These are phyloP conservation scores for Cytospora chrysosperma DNA, from an alignment of 2,329 filamentous ascomycete species.

Conservation along the genomic window DNA sequence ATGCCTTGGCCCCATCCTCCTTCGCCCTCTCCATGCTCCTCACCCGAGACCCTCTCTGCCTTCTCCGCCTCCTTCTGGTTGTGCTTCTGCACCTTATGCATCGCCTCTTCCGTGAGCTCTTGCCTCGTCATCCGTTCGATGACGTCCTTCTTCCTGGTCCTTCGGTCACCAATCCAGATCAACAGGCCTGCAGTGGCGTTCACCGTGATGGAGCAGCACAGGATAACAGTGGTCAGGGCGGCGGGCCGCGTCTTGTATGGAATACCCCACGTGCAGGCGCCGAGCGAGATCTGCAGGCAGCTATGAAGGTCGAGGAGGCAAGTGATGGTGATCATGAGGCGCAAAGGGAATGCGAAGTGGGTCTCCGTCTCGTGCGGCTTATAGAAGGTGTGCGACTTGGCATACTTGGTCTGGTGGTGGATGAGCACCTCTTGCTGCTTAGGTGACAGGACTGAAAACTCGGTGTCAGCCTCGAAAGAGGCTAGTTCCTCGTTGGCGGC, in stretches of 20 bases:
- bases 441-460: constrained; percentile 60
- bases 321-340: constrained; percentile 74
- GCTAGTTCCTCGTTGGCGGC: constrained; percentile 37
- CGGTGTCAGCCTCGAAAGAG: constrained; percentile 46
- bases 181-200: constrained; percentile 76
- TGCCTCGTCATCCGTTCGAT: constrained; percentile 74
- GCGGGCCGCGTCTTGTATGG: constrained; percentile 66
- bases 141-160: constrained; percentile 82
- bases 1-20: constrained; percentile 4
- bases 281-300: constrained; percentile 75
- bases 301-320: constrained; percentile 77
- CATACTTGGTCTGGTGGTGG: constrained; percentile 77
- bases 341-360: constrained; percentile 75
- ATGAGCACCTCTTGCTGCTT: constrained; percentile 68
- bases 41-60: constrained; percentile 6
- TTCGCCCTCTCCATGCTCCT: constrained; percentile 10
- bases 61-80: constrained; percentile 35
- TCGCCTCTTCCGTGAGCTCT: constrained; percentile 64
- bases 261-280: constrained; percentile 76
- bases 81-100: constrained; percentile 49
- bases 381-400: constrained; percentile 84
- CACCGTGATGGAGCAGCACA: constrained; percentile 73
- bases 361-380: constrained; percentile 84
- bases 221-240: constrained; percentile 76
- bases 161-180: constrained; percentile 73